Evolutionary conservation across 2,329 filamentous ascomycete genomes (phyloP).

Genomic region (Lasiodiplodia theobromae): DNA sequence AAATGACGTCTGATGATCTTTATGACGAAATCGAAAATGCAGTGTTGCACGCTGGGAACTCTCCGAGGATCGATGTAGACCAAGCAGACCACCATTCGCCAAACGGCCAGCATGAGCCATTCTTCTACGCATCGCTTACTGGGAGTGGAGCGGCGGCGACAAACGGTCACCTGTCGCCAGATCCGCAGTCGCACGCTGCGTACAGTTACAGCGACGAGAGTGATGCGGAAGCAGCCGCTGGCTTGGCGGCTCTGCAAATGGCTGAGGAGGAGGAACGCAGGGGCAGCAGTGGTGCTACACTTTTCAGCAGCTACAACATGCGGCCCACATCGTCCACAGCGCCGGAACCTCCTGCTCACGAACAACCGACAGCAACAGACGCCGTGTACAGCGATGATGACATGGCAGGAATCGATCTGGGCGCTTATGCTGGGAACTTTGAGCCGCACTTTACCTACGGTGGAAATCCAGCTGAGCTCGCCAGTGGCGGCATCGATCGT

Average conservation of each 20-base stretch:
- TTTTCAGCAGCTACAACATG: conserved; percentile 57
- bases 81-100: background rate
- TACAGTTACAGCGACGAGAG: conserved; percentile 70
- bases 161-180: conserved; percentile 58
- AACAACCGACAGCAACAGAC: conserved; percentile 42
- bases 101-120: conserved; percentile 18
- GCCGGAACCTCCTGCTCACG: conserved; percentile 44
- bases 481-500: conserved; percentile 39
- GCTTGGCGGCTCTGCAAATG: conserved; percentile 81
- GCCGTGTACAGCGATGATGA: conserved; percentile 72
- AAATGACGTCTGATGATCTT: conserved; percentile 60
- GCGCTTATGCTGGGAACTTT: conserved; percentile 76
- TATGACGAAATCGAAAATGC: conserved; percentile 65
- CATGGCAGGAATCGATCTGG: conserved; percentile 74
- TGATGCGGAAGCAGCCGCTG: conserved; percentile 85
- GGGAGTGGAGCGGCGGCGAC: conserved; percentile 47
- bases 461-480: conserved; percentile 54
- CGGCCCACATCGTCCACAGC: conserved; percentile 41
- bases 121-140: conserved; percentile 30
- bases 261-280: conserved; percentile 79
- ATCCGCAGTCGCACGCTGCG: conserved; percentile 36
- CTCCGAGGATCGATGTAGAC: conserved; percentile 33
- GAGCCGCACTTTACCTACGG: conserved; percentile 68
- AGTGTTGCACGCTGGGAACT: conserved; percentile 46
- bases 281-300: conserved; percentile 63